Conservation (phyloP, 2,329 filamentous ascomycete species). For the Blumeria hordei region DNA sequence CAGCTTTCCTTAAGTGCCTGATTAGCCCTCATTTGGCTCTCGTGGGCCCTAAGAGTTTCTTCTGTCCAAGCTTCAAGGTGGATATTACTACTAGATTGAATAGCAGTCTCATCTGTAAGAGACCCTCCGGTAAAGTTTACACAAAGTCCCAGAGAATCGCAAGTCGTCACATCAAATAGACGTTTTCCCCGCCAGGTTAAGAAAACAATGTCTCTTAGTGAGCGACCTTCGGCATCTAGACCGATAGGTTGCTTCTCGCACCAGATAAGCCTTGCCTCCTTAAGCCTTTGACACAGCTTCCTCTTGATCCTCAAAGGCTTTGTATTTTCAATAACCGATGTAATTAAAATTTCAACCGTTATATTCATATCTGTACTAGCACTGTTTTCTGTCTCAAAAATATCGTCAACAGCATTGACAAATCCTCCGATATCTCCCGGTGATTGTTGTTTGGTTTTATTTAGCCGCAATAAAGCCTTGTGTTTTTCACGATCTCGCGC, state of each 20-base stretch:
- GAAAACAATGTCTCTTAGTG: constrained; percentile 32
- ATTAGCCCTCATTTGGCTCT: constrained; percentile 5
- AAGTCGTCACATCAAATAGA: constrained; percentile 54
- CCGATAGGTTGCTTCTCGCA: constrained; percentile 32
- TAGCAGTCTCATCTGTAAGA: constrained; percentile 17
- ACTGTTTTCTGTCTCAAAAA: constrained; percentile 3
- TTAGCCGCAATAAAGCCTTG: constrained; percentile 5
- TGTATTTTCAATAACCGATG: constrained; percentile 37
- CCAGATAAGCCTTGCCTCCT: constrained; percentile 46
- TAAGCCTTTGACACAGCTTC: constrained; percentile 41
- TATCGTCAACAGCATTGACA: constrained; percentile 4
- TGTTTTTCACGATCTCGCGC: constrained; percentile 11
- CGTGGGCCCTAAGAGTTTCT: constrained; percentile 25
- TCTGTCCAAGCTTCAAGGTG: constrained; percentile 57
- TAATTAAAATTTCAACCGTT: constrained; percentile 39
- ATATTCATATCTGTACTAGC: constrained; percentile 17
- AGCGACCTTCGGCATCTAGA: constrained; percentile 15
- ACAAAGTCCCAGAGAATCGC: constrained; percentile 39
- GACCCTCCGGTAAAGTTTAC: constrained; percentile 17
- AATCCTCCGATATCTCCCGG: constrained; percentile 2
- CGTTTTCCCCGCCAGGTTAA: constrained; percentile 56
- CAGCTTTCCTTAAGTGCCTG: constrained; percentile 6
- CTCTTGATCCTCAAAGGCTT: constrained; percentile 37
- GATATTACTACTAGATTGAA: constrained; percentile 30
- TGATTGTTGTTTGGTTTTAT: constrained; percentile 3